Percentiles rank a stretch among this genome's conserved stretches.
phyloP scores from a whole-genome alignment of 805 yeast species.

The Geotrichum ghanense region DNA sequence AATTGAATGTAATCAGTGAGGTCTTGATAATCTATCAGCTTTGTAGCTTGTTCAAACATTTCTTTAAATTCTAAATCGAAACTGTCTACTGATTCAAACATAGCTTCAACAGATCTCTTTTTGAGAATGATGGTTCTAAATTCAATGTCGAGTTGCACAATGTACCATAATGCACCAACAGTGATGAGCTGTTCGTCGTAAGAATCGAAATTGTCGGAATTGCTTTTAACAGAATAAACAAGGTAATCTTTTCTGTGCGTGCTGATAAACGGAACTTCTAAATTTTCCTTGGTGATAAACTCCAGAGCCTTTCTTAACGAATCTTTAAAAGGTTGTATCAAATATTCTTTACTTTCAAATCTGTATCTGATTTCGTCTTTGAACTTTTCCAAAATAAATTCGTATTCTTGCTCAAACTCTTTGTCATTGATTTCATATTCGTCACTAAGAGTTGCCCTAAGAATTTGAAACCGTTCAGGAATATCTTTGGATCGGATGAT shows the following conservation, averaged over 20 bases:
- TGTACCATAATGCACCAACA: conserved; percentile 89
- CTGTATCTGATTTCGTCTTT: conserved; percentile 42
- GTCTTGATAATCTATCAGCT: conserved; percentile 78
- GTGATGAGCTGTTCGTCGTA: conserved; percentile 22
- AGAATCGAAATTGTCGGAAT: conserved; percentile 10
- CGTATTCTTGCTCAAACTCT: conserved; percentile 61
- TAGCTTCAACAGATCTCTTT: conserved; percentile 45
- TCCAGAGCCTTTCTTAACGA: conserved; percentile 63
- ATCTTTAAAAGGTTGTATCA: conserved; percentile 35
- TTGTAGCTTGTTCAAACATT: conserved; percentile 42
- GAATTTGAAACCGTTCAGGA: conserved; percentile 84
- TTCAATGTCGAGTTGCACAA: conserved; percentile 75
- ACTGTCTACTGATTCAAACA: conserved; percentile 33
- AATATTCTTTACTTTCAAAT: conserved; percentile 28
- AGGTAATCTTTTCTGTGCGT: conserved; percentile 88
- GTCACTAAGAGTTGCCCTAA: conserved; percentile 54
- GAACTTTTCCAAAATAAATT: conserved; percentile 67
- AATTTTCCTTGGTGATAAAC: conserved; percentile 63
- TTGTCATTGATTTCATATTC: conserved; percentile 53
- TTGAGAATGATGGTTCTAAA: conserved; percentile 77
- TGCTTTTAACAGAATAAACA: conserved; percentile 41
- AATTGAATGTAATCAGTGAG: conserved; percentile 73
- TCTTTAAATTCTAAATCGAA: conserved; percentile 50
- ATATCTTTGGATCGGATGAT: conserved; percentile 73
- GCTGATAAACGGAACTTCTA: conserved; percentile 93